phyloP scores from a whole-genome alignment of 129 eudicot genomes.

The Escallonia rubra region DNA sequence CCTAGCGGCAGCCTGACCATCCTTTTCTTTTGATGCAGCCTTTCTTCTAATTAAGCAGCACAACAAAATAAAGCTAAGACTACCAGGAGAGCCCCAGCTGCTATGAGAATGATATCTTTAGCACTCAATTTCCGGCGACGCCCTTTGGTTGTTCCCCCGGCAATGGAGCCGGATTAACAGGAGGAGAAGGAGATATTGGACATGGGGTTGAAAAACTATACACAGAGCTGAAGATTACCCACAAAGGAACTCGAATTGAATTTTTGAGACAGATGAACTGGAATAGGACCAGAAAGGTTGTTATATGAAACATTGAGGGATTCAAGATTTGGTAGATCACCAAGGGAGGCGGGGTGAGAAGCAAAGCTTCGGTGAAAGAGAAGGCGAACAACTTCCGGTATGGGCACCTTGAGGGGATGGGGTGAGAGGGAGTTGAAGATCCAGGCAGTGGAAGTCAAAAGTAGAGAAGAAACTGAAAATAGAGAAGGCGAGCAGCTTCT shows the following conservation, averaged over 20 bases:
- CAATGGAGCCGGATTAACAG: conserved; percentile 18
- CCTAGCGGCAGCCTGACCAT: conserved; percentile 20
- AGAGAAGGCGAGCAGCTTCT: no score
- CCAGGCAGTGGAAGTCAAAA: no score
- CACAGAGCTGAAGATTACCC: conserved; percentile 52
- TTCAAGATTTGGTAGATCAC: no score
- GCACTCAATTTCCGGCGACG: conserved; percentile 24
- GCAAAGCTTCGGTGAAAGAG: no score
- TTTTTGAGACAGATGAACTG: conserved; percentile 41
- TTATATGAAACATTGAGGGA: no score
- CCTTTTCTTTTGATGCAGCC: conserved; percentile 30
- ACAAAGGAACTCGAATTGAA: conserved; percentile 57
- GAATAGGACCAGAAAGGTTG: conserved; percentile 68
- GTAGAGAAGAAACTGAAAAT: no score
- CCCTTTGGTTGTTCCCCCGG: conserved; percentile 9
- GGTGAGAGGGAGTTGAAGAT: no score
- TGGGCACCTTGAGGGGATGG: no score
- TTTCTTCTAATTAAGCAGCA: conserved; percentile 50
- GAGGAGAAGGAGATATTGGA: conserved; percentile 30
- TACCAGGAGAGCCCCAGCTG: conserved; percentile 57
- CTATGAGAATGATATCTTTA: conserved; percentile 60
- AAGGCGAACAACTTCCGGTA: no score
- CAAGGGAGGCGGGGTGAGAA: conserved; percentile 35
- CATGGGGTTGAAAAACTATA: conserved; percentile 52
- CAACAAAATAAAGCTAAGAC: conserved; percentile 47